A percentile compares a stretch with the other conserved stretches of the same genome.
Conservation (phyloP, 2,329 filamentous ascomycete species). For the Chaetothyriales sp. region DNA sequence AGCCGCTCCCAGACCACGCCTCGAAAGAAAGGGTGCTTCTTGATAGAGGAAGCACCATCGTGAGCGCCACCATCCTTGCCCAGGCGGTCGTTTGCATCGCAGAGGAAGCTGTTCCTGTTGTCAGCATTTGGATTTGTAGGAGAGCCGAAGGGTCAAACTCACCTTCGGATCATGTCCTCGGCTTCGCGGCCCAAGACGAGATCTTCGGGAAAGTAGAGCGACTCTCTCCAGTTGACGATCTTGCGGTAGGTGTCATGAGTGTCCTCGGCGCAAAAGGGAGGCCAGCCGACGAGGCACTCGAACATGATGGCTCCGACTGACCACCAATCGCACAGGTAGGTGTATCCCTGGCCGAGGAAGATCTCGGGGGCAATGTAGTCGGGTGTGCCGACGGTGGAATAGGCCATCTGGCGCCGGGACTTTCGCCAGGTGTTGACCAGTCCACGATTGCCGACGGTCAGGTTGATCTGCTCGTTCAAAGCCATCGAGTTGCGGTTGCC, state of each 20-base stretch:
- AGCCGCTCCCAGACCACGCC: conserved; percentile 91
- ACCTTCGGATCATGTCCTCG: conserved; percentile 86
- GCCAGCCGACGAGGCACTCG: conserved; percentile 96
- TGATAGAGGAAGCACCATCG: conserved; percentile 80
- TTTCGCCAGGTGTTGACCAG: conserved; percentile 99
- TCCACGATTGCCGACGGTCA: conserved; percentile 92
- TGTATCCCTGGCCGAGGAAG: conserved; percentile 91
- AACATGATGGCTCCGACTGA: conserved; percentile 99
- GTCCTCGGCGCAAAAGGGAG: conserved; percentile 95
- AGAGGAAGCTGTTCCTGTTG: conserved; percentile 57
- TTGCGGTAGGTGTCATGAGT: conserved; percentile 96
- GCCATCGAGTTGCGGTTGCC: conserved; percentile 85
- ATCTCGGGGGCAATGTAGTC: conserved; percentile 99
- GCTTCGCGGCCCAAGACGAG: conserved; percentile 78
- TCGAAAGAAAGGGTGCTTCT: conserved; percentile 87
- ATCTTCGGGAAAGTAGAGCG: conserved; percentile 92
- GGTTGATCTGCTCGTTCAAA: conserved; percentile 83
- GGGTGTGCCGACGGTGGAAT: conserved; percentile 93
- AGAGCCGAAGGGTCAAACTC: conserved; percentile 25
- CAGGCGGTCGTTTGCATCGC: conserved; percentile 82
- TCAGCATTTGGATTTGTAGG: conserved; percentile 18
- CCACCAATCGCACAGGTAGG: conserved; percentile 98
- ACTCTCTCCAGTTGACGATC: conserved; percentile 96
- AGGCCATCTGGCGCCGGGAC: conserved; percentile 87
- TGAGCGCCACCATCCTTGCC: conserved; percentile 48